These are phyloP conservation scores for Colletotrichum siamense DNA, from an alignment of 2,329 filamentous ascomycete species.

Conservation along the genomic window DNA sequence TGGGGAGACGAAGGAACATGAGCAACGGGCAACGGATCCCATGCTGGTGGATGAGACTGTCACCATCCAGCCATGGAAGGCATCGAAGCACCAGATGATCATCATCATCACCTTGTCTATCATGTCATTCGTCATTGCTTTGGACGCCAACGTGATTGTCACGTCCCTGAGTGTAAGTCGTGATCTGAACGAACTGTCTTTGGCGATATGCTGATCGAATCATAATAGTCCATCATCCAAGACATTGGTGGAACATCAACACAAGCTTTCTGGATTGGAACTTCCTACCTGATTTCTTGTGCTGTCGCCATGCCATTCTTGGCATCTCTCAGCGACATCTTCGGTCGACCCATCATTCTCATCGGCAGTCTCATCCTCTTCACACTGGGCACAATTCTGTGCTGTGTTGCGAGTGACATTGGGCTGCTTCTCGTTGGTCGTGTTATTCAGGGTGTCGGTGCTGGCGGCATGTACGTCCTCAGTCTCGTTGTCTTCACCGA, in stretches of 20 bases:
- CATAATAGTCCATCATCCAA: slow-evolving; percentile 26
- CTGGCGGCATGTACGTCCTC: slow-evolving; percentile 46
- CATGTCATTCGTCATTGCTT: slow-evolving; percentile 20
- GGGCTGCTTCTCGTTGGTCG: slow-evolving; percentile 40
- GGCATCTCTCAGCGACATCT: slow-evolving; percentile 38
- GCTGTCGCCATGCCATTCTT: slow-evolving; percentile 33
- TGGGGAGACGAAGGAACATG: slow-evolving; percentile 3
- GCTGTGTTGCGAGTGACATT: slow-evolving; percentile 37
- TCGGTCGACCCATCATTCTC: slow-evolving; percentile 38
- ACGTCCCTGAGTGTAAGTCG: slow-evolving; percentile 16
- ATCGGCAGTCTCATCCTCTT: slow-evolving; percentile 44
- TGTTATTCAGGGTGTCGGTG: slow-evolving; percentile 44
- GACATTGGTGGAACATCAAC: slow-evolving; percentile 29
- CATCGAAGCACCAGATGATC: slow-evolving; percentile 19
- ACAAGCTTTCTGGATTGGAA: slow-evolving; percentile 33
- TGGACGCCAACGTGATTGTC: slow-evolving; percentile 20
- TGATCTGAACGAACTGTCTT: neutral
- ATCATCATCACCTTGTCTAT: slow-evolving; percentile 21
- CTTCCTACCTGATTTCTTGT: slow-evolving; percentile 30
- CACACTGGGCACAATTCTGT: slow-evolving; percentile 45
- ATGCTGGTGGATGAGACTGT: slow-evolving; percentile 15
- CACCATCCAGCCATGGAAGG: slow-evolving; percentile 12
- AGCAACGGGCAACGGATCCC: slow-evolving; percentile 8
- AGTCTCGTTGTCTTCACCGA: slow-evolving; percentile 46
- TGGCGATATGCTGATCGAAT: neutral